Evolutionary conservation across 2,329 filamentous ascomycete species (phyloP).

Genomic region (Pseudofabraea citricarpa): DNA sequence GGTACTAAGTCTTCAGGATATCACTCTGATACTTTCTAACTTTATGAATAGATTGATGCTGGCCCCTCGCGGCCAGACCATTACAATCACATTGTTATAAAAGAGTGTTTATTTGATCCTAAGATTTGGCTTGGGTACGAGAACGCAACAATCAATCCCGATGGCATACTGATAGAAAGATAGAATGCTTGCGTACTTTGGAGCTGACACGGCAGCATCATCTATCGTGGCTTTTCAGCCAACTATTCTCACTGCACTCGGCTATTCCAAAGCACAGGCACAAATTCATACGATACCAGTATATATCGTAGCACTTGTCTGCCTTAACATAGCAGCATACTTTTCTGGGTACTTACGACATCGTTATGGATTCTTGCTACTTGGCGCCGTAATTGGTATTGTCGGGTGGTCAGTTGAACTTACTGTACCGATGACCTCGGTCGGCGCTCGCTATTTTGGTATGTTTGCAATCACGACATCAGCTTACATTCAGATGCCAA

Average conservation of each 20-base stretch:
- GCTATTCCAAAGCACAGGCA: background rate
- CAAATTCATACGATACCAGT: background rate
- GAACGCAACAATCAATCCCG: no score
- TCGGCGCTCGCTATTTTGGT: conserved; percentile 2
- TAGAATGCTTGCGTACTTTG: background rate
- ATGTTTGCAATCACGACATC: background rate
- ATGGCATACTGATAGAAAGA: no score
- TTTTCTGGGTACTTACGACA: background rate
- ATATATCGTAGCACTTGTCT: background rate
- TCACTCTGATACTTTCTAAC: no score
- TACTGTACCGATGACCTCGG: background rate
- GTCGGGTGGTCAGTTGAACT: background rate
- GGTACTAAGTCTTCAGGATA: no score
- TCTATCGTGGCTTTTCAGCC: background rate
- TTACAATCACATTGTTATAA: no score
- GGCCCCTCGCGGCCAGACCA: no score
- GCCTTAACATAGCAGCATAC: background rate
- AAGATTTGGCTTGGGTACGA: no score
- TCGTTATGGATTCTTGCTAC: background rate
- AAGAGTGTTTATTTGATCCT: no score
- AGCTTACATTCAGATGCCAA: background rate
- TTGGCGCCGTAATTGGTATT: background rate
- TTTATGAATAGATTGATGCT: no score
- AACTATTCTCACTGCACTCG: background rate
- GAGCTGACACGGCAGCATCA: background rate